These are phyloP conservation scores for Rhodomyrtus psidioides DNA, from an alignment of 441 rosid species.

Conservation along the genomic window DNA sequence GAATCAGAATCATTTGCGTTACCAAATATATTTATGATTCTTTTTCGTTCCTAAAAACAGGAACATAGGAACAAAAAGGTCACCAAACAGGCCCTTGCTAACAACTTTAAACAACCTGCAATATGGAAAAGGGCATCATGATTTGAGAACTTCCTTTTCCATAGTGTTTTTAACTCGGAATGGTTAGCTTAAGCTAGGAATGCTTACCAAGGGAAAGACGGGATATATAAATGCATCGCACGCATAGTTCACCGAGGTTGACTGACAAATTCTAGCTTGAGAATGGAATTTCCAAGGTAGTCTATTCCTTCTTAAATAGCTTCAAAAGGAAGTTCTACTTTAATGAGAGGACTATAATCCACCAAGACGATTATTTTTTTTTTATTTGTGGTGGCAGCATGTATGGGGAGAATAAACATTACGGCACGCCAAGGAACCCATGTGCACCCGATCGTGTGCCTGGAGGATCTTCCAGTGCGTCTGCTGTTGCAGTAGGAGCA, in stretches of 20 bases:
- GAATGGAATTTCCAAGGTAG: not conserved
- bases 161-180: not conserved
- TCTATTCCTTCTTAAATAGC: not conserved
- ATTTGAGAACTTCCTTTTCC: not conserved
- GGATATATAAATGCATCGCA: not conserved
- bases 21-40: too few relatives aligned
- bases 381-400: slow-evolving; percentile 33
- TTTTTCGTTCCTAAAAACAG: too few relatives aligned
- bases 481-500: slow-evolving; percentile 92
- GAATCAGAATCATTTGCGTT: too few relatives aligned
- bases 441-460: slow-evolving; percentile 71
- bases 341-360: not conserved
- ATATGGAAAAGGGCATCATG: not conserved
- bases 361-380: not conserved
- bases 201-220: not conserved
- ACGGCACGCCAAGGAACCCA: slow-evolving; percentile 88
- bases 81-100: not conserved
- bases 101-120: not conserved
- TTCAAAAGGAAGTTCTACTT: not conserved
- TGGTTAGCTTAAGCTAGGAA: not conserved
- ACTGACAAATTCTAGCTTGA: not conserved
- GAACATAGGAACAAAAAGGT: too few relatives aligned
- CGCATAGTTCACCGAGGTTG: not conserved
- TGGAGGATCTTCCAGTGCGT: slow-evolving; percentile 99
- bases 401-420: slow-evolving; percentile 80